Base-by-base conservation (phyloP, 2,329 filamentous ascomycete species). In the Alternaria incomplexa region DNA sequence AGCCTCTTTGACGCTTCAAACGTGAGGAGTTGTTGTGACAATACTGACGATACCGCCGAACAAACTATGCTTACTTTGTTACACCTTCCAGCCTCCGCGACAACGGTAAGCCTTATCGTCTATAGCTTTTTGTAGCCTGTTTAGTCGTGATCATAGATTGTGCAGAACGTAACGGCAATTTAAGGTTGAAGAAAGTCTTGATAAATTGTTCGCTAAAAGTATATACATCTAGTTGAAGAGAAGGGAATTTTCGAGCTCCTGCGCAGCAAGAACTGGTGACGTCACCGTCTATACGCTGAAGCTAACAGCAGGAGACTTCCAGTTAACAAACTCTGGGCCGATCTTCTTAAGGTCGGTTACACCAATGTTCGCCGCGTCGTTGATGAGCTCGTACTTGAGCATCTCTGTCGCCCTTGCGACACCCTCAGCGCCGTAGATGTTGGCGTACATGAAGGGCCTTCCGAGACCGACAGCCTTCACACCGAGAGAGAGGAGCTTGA, bases 381-480 rank as follows among this genome's bases (percentile, higher is more conserved):
- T 74, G 17, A 72, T 61, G 25, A 87, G 76, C 79, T 87, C 85
- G 59, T 81, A 78, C 79, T 84, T 85, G 67, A 87, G 74, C 11
- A 87, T 79, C 55, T 82, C 71, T 56, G 85, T 83, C 6, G 79
- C 85, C 70, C 86, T 82, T 73, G 88, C 84, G 0, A 91, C 89
- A 56, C 89, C 89, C 30, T 84, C 82, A 75, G 86, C 85, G 3
- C 89, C 89, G 63, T 88, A 87, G 40, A 82, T 73, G 66, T 86
- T 85, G 52, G 83, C 80, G 70, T 81, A 87, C 82, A 87, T 84
- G 69, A 85, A 82, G 0, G 83, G 81, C 45, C 85, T 73, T 12
- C 84, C 85, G 1, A 88, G 64, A 13, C 85, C 81, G 7, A 82
- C 80, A 26, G 80, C 80, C 53, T 68, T 74, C 8, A 76, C 79